Base-by-base conservation (phyloP, 176 grass and related monocot species). In the Themeda triandra region DNA sequence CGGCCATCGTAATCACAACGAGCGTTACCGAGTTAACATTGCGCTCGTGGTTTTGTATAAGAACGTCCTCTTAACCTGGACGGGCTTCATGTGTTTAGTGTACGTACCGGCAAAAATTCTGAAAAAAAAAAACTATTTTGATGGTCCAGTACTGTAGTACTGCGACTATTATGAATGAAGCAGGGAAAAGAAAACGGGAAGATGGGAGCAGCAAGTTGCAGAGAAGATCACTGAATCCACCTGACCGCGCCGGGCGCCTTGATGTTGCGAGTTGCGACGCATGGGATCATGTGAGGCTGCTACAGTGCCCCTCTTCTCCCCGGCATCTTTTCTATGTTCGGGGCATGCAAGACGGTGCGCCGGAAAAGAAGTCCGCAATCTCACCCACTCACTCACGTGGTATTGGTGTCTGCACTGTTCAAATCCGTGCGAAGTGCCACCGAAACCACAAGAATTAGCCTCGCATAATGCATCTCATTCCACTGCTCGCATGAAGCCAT, bases 281-380 rank as follows among this genome's bases (percentile, higher is more conserved):
- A 35, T 18, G 62, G 70, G 77, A 90, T 90, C 88, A 90, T 73
- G 84, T 86, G 79, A 86, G 13, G 35, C 12, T 51, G 42, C 71
- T 73, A 59, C 56, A 59, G 10, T 25, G 31, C 10, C 41, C 13
- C 31, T 59, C 83, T 72, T 82, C 21, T 17, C 17, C 71, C 31
- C 46, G 56, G 71, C 68, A 63, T 30, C 64, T 83, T 86, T 39
- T 45, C 79, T 8, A 25, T 81, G 23, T 70, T 48, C 2, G 69
- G 81, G 70, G 64, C 71, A 49, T 65, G 78, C 88, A 76, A 44
- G 53, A 29, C 30, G 41, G 27, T 9, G 6, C 14, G 31, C 63
- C 83, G 40, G 6, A 23, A 77, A 77, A 86, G 42, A 25, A 25
- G 19, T 30, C 41, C 71, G 5, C 42, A 30, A 48, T 11, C 71